Base-by-base conservation (phyloP, 768 basidiomycete genomes). In the Amanita muscaria region DNA sequence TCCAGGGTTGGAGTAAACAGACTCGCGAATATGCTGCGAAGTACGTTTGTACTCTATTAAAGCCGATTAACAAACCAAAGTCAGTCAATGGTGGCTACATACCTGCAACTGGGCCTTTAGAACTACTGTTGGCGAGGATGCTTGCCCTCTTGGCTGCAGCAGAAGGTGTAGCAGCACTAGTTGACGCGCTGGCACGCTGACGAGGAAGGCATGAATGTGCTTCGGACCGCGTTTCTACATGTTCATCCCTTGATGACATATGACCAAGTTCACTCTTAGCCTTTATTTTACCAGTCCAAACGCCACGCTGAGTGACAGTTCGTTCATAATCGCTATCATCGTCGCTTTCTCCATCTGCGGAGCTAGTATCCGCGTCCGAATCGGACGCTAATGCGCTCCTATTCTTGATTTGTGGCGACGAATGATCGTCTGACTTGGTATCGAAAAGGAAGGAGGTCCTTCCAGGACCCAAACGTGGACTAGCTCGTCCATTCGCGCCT, bases 121-220 rank as follows among this genome's bases (percentile, higher is more conserved):
- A 57, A 38, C 19, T 56, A 68, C 68, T 57, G 36, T 50, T 52
- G 47, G 57, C 64, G 29, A 72, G 36, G 12, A 58, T 51, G 27
- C 73, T 76, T 1, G 75, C 79, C 27, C 70, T 65, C 45, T 68
- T 70, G 0, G 76, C 76, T 7, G 75, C 73, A 19, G 68, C 65
- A 35, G 64, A 69, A 0, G 78, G 78, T 2, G 67, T 60, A 30
- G 78, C 46, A 4, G 80, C 79, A 50, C 79, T 79, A 2, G 77
- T 71, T 7, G 81, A 83, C 32, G 61, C 65, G 38, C 77, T 79
- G 19, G 77, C 76, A 1, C 74, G 67, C n/a, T 74, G 65, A n/a
- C 38, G 46, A 11, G 52, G 66, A 3, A 68, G 57, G 23, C 64
- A 59, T 5, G 59, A 50, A 29, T 53, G 53, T 9, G 51, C 11